Evolutionary conservation across 192 early-diverging fungal species (phyloP), one percentile per base, ranked within the genome.

Genomic region (Umbelopsis sp.): DNA sequence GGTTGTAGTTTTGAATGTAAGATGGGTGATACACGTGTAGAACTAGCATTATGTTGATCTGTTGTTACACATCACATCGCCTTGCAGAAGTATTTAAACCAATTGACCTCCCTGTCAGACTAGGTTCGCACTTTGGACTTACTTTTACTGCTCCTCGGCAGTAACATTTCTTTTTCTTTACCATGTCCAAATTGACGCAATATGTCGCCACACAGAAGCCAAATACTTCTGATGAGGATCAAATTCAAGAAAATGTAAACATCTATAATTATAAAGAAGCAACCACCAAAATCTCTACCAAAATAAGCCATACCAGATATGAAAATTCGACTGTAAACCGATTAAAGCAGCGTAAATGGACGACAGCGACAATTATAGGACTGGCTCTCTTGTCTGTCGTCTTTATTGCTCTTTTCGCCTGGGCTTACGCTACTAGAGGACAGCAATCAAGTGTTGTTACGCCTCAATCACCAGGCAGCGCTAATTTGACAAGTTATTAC

Each of bases 171-270:
- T 41, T 41, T 41, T 49, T 6, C 47, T 16, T 49, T n/a, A 49
- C 47, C 16, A 16, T 49, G 20, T 9, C 2, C 47, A 21, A 49
- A 49, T 17, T 49, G 47, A 34, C 34, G 56, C 56, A 62, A 20
- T 62, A 62, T 20, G 2, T 26, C 3, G 26, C 29, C 26, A 62
- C 56, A 12, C 56, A 62, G 17, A 62, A 62, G 8, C 56, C 56
- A 16, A 62, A 62, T 14, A 62, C 56, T 62, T 62, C 56, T 3
- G 56, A 62, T 34, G 56, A 62, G 24, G 56, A 62, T 17, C 47
- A 49, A 20, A 62, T 32, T 1, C 24, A 32, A 9, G 17, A 29
- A 12, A 62, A 31, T 7, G n/a, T 26, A 36, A 62, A 62, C 20
- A 31, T 62, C 26, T 62, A 62, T 7, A 11, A 29, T 2, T 32